phyloP scores from a whole-genome alignment of 2,329 filamentous ascomycete species.

The Paracoccidioides lutzii region DNA sequence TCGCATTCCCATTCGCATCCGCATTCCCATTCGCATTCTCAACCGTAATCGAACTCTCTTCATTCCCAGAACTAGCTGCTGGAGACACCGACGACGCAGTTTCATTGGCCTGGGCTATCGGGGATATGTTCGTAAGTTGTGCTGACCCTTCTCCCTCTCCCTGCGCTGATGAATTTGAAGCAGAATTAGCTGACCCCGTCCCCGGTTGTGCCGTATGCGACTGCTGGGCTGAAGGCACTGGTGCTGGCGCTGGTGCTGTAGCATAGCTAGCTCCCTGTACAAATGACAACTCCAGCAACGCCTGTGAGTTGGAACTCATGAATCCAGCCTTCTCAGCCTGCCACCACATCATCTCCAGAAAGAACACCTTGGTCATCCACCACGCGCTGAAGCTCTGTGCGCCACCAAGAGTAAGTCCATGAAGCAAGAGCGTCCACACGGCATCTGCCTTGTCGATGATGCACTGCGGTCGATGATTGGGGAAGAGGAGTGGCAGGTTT shows the following conservation, averaged over 20 bases:
- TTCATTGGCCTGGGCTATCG: not conserved
- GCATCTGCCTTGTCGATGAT: conserved; percentile 33
- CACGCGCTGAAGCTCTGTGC: conserved; percentile 37
- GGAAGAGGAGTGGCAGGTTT: conserved; percentile 27
- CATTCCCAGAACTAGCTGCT: not conserved
- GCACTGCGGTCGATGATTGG: conserved; percentile 31
- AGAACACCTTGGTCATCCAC: conserved; percentile 78
- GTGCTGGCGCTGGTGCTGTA: too few species aligned
- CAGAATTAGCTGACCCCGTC: not conserved
- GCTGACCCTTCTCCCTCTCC: not conserved
- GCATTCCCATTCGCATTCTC: not conserved
- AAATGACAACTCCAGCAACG: conserved; percentile 13
- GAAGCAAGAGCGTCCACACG: conserved; percentile 33
- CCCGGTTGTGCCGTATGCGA: not conserved
- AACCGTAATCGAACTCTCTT: not conserved
- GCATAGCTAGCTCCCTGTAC: too few species aligned
- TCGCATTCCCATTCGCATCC: not conserved
- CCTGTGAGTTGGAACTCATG: conserved; percentile 43
- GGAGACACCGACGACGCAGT: not conserved
- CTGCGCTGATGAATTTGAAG: not conserved
- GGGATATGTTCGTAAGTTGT: not conserved
- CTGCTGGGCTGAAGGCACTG: too few species aligned
- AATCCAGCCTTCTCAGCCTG: conserved; percentile 84
- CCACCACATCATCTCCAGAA: conserved; percentile 89
- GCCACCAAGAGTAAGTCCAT: conserved; percentile 31